Percentiles rank a stretch among this genome's conserved stretches.
phyloP scores from a whole-genome alignment of 1,284 basidiomycete species.

The Gomphus sp. region DNA sequence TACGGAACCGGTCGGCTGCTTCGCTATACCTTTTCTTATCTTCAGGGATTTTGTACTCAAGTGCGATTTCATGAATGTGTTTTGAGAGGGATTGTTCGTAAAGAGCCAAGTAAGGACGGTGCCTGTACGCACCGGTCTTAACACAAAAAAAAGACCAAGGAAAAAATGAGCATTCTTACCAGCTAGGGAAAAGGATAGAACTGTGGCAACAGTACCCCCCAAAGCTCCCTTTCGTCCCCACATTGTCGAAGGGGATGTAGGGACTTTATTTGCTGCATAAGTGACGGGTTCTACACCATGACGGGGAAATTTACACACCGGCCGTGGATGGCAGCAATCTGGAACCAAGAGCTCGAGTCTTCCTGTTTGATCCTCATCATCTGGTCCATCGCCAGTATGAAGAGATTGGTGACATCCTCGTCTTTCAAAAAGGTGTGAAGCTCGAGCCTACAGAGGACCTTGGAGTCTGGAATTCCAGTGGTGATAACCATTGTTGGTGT shows the following conservation, averaged over 20 bases:
- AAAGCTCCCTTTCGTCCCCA: constrained; percentile 2
- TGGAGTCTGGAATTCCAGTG: not conserved
- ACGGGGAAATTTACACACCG: not conserved
- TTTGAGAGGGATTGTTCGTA: constrained; percentile 7
- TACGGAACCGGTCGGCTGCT: constrained; percentile 8
- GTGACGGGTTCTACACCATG: not conserved
- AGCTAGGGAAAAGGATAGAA: constrained; percentile 10
- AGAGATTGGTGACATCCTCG: constrained; percentile 9
- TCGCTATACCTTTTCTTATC: constrained; percentile 3
- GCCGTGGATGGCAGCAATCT: constrained; percentile 11
- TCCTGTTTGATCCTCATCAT: constrained; percentile 7
- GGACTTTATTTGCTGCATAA: not conserved
- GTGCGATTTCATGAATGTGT: constrained; percentile 8
- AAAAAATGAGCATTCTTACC: not conserved
- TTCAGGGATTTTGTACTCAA: not conserved
- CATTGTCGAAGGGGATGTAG: constrained; percentile 7
- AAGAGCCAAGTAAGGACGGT: constrained; percentile 10
- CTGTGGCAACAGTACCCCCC: constrained; percentile 10
- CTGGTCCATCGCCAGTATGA: constrained; percentile 4
- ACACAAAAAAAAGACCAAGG: not conserved
- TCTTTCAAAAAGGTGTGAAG: constrained; percentile 7
- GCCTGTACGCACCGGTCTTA: not conserved
- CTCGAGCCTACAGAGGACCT: constrained; percentile 5
- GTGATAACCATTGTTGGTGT: not conserved
- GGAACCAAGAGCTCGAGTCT: constrained; percentile 6